Conservation (phyloP, 352 stramenopile genomes). For the Phytophthora capsici region DNA sequence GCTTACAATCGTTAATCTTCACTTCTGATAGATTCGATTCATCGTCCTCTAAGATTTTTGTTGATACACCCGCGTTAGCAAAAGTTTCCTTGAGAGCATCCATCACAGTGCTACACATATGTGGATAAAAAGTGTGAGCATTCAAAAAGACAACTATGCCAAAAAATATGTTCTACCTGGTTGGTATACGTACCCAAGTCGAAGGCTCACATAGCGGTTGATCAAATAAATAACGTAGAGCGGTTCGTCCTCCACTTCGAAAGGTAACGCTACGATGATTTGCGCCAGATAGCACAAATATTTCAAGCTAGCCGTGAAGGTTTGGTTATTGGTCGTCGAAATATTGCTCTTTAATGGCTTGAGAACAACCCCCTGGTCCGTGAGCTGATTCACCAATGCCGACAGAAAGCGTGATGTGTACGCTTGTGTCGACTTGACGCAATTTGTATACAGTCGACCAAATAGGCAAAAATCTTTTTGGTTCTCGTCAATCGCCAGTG, state of each 20-base stretch:
- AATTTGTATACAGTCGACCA: slow-evolving; percentile 73
- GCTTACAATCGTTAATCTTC: slow-evolving; percentile 43
- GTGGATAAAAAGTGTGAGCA: slow-evolving; percentile 10
- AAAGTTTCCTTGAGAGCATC: slow-evolving; percentile 67
- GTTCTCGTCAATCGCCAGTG: slow-evolving; percentile 70
- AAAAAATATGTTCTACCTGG: not conserved
- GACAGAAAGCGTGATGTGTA: slow-evolving; percentile 68
- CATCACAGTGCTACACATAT: slow-evolving; percentile 48
- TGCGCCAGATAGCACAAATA: slow-evolving; percentile 83
- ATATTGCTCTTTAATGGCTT: slow-evolving; percentile 31
- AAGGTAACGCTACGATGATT: slow-evolving; percentile 74
- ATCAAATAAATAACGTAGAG: slow-evolving; percentile 90
- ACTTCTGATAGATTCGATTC: slow-evolving; percentile 48
- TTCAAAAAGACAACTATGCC: not conserved
- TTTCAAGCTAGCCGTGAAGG: slow-evolving; percentile 40
- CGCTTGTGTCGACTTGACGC: slow-evolving; percentile 49
- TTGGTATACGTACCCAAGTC: slow-evolving; percentile 75
- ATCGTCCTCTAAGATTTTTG: slow-evolving; percentile 56
- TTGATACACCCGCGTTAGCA: slow-evolving; percentile 37
- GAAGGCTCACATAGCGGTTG: slow-evolving; percentile 83
- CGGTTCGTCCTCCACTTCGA: slow-evolving; percentile 83
- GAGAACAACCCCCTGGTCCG: slow-evolving; percentile 54
- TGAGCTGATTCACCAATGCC: slow-evolving; percentile 78
- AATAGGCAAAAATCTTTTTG: slow-evolving; percentile 77
- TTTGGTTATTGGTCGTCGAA: slow-evolving; percentile 7